Conservation (phyloP, 2,329 filamentous ascomycete genomes). For the Alternaria viburni region DNA sequence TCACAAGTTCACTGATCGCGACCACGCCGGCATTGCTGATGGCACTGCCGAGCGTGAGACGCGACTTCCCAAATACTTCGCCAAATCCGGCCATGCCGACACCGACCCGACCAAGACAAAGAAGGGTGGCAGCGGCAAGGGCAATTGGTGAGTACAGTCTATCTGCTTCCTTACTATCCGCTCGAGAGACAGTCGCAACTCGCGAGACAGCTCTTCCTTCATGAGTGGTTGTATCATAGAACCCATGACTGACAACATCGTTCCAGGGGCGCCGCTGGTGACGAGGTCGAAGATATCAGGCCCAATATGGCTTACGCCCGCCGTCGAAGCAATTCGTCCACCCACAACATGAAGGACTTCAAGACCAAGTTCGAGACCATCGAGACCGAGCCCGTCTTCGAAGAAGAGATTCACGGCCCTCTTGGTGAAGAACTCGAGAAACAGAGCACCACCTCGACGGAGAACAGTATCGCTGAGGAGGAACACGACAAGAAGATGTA, state of each 20-base stretch:
- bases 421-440: conserved; percentile 63
- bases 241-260: conserved; percentile 20
- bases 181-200: not conserved
- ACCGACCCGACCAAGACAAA: conserved; percentile 91
- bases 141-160: conserved; percentile 77
- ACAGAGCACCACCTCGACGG: conserved; percentile 58
- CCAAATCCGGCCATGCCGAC: conserved; percentile 81
- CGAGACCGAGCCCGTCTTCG: conserved; percentile 89
- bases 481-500: conserved; percentile 56
- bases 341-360: conserved; percentile 74
- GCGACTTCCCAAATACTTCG: conserved; percentile 89
- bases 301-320: conserved; percentile 86
- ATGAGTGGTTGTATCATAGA: not conserved
- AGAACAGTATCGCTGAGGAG: conserved; percentile 64
- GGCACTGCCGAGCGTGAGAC: conserved; percentile 73
- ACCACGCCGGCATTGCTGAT: conserved; percentile 80
- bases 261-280: conserved; percentile 78
- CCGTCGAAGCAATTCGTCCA: conserved; percentile 91
- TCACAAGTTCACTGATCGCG: conserved; percentile 93
- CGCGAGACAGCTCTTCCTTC: not conserved
- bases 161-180: not conserved
- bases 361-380: conserved; percentile 97
- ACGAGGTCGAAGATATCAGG: conserved; percentile 81
- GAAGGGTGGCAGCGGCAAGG: conserved; percentile 92
- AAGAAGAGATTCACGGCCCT: conserved; percentile 81